Percentiles rank a stretch among this genome's conserved stretches.
Conservation (phyloP, 805 yeast species). For the Candida hungchunana region DNA sequence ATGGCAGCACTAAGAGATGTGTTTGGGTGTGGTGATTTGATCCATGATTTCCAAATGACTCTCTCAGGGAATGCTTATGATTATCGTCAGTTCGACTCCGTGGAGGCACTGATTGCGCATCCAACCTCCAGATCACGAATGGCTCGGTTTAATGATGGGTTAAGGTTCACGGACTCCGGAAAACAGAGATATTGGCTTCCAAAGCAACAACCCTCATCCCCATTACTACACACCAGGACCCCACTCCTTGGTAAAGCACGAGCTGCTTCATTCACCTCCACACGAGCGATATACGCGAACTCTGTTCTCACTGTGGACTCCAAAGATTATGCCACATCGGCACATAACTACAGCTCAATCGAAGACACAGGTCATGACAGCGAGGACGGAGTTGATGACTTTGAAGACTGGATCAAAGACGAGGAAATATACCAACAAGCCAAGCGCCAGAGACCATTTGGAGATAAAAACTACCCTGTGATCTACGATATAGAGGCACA, state of each 20-base stretch:
- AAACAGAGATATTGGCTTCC: slow-evolving; percentile 72
- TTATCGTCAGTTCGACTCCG: slow-evolving; percentile 79
- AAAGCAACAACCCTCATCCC: slow-evolving; percentile 3
- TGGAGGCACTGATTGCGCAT: slow-evolving; percentile 63
- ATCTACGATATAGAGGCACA: slow-evolving; percentile 29
- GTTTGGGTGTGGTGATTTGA: slow-evolving; percentile 70
- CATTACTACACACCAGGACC: slow-evolving; percentile 12
- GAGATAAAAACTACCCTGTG: slow-evolving; percentile 41
- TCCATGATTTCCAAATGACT: slow-evolving; percentile 70
- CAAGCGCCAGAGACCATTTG: slow-evolving; percentile 32
- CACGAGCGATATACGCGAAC: slow-evolving; percentile 24
- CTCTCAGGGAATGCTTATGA: slow-evolving; percentile 70
- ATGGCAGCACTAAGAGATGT: slow-evolving; percentile 70
- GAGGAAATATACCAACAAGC: slow-evolving; percentile 32
- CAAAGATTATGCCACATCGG: slow-evolving; percentile 10
- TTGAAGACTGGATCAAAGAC: slow-evolving; percentile 32
- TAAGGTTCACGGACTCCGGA: slow-evolving; percentile 78
- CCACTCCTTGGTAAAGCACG: slow-evolving; percentile 17
- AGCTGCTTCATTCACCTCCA: slow-evolving; percentile 22
- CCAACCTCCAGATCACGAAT: slow-evolving; percentile 60
- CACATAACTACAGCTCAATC: slow-evolving; percentile 9
- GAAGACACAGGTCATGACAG: slow-evolving; percentile 11
- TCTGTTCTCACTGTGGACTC: slow-evolving; percentile 21
- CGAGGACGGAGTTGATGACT: neutral
- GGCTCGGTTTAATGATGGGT: slow-evolving; percentile 76